Percentiles rank a stretch among this genome's conserved stretches.
phyloP scores from a whole-genome alignment of 441 rosid species.

The Adansonia gregorii region DNA sequence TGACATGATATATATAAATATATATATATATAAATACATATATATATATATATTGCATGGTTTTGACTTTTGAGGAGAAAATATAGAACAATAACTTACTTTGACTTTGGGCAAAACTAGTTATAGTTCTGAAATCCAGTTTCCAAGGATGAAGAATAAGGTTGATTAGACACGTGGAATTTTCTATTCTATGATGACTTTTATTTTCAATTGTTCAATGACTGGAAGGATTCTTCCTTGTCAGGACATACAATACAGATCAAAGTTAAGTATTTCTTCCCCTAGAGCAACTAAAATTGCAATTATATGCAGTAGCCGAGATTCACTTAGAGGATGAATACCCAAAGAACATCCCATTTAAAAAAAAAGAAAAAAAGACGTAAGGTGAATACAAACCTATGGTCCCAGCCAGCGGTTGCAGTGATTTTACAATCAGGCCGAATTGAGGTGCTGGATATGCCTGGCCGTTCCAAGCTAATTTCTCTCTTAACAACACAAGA shows the following conservation, averaged over 20 bases:
- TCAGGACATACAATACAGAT: not conserved
- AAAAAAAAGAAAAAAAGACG: not conserved
- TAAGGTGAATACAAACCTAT: constrained; percentile 52
- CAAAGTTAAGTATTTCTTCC: too few species aligned
- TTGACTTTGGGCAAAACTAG: not conserved
- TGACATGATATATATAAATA: not conserved
- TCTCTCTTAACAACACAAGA: constrained; percentile 71
- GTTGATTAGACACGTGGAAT: not conserved
- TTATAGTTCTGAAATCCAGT: constrained; percentile 14
- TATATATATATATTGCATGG: not conserved
- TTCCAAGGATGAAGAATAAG: not conserved
- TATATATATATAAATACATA: not conserved
- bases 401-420: constrained; percentile 98
- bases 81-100: constrained; percentile 1
- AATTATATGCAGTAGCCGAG: not conserved
- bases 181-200: not conserved
- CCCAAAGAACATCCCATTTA: constrained; percentile 6
- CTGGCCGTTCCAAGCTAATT: constrained; percentile 75
- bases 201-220: not conserved
- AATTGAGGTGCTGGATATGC: constrained; percentile 72
- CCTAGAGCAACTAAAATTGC: not conserved
- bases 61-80: not conserved
- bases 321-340: not conserved
- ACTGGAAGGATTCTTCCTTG: not conserved
- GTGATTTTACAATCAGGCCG: constrained; percentile 78